Base-by-base conservation (phyloP, 2,329 filamentous ascomycete genomes). In the Botryotinia convoluta region DNA sequence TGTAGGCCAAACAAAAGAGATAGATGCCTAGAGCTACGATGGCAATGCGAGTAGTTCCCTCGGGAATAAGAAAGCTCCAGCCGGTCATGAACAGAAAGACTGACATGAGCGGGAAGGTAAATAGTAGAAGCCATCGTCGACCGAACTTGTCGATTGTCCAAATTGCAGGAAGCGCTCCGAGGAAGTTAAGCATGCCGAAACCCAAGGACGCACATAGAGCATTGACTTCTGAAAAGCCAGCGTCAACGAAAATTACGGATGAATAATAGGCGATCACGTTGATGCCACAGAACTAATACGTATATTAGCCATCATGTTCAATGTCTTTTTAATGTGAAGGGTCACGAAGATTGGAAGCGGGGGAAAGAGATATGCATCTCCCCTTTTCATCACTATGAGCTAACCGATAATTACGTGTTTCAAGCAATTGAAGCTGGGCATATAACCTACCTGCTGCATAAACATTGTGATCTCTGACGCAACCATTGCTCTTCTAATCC, bases 81-180 rank as follows among this genome's bases (percentile, higher is more conserved):
- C 86, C 86, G 0, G 86, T 86, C 72, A 86, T 86, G 75, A 88
- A 83, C 45, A 87, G 81, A 60, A 83, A 84, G 65, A 85, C 77
- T 4, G 83, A 83, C 90, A 92, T 92, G 29, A 91, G 81, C 0
- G 90, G 90, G 78, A 92, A 91, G 0, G 90, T 92, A 1, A 85
- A 84, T 7, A 92, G 83, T 1, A 92, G 84, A 12, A 92, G 83
- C 75, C 89, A 89, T 32, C 90, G 85, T 5, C 91, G 87, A 10
- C 90, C 91, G 74, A 90, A 92, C 0, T 87, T 91, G 78, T 93
- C 90, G 75, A 92, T 92, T 9, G 89, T 91, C 79, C 88, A 90
- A 64, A 91, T 82, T 5, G 89, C 89, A 0, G 88, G 88, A 20
- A 90, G 83, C 0, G 89, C 89, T 75, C 91, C 91, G 51, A 91